phyloP scores from a whole-genome alignment of 2,329 filamentous ascomycete genomes.

The Ascochyta viciae-villosae region DNA sequence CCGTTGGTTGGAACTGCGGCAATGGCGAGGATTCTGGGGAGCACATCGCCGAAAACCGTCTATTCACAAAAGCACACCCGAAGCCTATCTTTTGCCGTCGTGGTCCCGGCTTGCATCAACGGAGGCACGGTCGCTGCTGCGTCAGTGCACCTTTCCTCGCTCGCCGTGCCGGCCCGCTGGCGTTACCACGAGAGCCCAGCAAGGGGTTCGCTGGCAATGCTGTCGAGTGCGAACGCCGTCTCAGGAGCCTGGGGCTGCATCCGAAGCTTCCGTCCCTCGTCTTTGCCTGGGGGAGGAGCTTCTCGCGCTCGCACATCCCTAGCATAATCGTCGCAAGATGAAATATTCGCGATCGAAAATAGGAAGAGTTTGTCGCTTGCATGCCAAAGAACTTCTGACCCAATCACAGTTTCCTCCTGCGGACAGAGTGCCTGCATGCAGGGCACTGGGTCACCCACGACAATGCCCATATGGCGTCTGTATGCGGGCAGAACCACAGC shows the following conservation, averaged over 20 bases:
- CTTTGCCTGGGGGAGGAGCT: background rate
- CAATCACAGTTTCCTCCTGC: slow-evolving; percentile 3
- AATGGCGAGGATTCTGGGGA: slow-evolving; percentile 11
- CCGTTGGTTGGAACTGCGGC: slow-evolving; percentile 16
- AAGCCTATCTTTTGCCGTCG: background rate
- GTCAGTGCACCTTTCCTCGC: slow-evolving; percentile 19
- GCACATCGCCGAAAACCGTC: background rate
- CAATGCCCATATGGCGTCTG: slow-evolving; percentile 3
- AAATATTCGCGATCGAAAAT: background rate
- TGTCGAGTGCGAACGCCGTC: background rate
- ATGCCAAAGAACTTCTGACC: background rate
- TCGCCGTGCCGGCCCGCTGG: slow-evolving; percentile 17
- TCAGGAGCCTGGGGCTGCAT: background rate
- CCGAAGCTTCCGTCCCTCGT: background rate
- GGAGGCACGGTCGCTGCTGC: slow-evolving; percentile 23
- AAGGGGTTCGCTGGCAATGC: slow-evolving; percentile 9
- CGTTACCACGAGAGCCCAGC: slow-evolving; percentile 13
- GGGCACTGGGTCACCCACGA: slow-evolving; percentile 8
- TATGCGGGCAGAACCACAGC: background rate
- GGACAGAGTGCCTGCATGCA: slow-evolving; percentile 14
- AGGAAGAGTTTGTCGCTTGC: background rate
- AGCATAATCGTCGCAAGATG: background rate
- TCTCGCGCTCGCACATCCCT: background rate
- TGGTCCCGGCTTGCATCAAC: slow-evolving; percentile 17
- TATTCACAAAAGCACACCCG: background rate